These are phyloP conservation scores for Eremothecium sinecaudum DNA, from an alignment of 1,139 yeast genomes.

Conservation along the genomic window DNA sequence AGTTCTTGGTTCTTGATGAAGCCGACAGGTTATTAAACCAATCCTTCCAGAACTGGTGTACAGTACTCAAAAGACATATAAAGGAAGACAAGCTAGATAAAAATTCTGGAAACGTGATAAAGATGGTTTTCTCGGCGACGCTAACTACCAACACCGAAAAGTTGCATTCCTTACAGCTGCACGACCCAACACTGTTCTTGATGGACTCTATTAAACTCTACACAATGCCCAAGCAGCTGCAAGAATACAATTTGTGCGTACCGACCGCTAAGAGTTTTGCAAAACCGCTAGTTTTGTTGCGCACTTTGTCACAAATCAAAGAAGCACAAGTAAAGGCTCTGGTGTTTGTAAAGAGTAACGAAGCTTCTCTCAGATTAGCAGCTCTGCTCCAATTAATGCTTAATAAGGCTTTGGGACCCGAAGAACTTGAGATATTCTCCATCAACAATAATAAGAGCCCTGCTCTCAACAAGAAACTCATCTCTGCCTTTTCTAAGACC, in stretches of 20 bases:
- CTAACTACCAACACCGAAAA: constrained; percentile 89
- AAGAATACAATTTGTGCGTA: constrained; percentile 42
- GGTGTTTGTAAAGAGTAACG: constrained; percentile 79
- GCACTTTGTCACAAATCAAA: constrained; percentile 36
- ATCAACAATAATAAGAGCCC: constrained; percentile 46
- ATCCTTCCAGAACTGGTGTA: constrained; percentile 89
- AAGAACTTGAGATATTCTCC: constrained; percentile 28
- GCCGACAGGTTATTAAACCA: constrained; percentile 89
- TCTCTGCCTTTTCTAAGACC: constrained; percentile 44
- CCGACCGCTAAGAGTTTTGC: constrained; percentile 49
- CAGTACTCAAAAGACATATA: constrained; percentile 44
- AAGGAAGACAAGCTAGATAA: constrained; percentile 26
- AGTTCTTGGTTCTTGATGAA: constrained; percentile 80
- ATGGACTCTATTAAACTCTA: constrained; percentile 49
- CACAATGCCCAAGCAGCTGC: constrained; percentile 47
- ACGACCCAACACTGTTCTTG: constrained; percentile 60
- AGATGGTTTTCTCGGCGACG: constrained; percentile 86
- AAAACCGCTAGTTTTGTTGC: constrained; percentile 66
- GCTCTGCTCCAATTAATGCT: constrained; percentile 47
- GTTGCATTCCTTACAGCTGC: constrained; percentile 57
- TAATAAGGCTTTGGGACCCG: constrained; percentile 21
- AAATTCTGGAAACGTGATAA: constrained; percentile 35
- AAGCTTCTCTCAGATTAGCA: constrained; percentile 68
- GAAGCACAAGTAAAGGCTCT: constrained; percentile 34
- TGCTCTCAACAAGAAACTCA: constrained; percentile 37